A percentile compares a stretch with the other conserved stretches of the same genome.
Evolutionary conservation across 306 rosid species (phyloP).

Genomic region (Rosa chinensis): DNA sequence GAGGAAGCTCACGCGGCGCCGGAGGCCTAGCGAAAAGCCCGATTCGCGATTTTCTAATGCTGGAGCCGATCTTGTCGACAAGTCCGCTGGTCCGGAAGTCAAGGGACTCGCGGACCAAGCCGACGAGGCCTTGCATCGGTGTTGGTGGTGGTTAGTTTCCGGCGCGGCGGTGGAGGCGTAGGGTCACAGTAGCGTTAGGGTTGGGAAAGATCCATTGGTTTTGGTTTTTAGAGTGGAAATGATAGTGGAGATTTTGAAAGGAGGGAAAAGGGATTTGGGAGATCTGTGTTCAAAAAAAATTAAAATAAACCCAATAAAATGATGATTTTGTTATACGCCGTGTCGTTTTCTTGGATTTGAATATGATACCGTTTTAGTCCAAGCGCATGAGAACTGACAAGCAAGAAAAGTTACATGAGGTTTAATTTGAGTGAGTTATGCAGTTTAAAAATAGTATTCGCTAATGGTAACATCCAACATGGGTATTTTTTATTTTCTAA

Average conservation of each 20-base stretch:
- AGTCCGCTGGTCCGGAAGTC: constrained; percentile 60
- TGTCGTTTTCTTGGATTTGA: constrained; percentile 3
- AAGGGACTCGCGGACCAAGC: constrained; percentile 81
- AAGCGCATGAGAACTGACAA: too few relatives aligned
- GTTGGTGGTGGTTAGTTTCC: neutral
- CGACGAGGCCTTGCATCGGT: constrained; percentile 71
- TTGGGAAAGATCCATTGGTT: constrained; percentile 24
- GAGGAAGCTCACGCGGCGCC: constrained; percentile 41
- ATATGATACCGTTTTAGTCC: neutral
- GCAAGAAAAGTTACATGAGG: too few relatives aligned
- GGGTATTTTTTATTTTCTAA: too few relatives aligned
- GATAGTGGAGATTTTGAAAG: constrained; percentile 19
- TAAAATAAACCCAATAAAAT: neutral
- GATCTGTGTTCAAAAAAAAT: constrained; percentile 33
- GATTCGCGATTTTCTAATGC: constrained; percentile 71
- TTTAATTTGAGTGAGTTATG: too few relatives aligned
- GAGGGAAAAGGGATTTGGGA: constrained; percentile 29
- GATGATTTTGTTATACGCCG: neutral
- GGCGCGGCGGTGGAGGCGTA: constrained; percentile 10
- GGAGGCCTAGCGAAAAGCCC: constrained; percentile 55
- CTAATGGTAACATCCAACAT: too few relatives aligned
- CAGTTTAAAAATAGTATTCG: too few relatives aligned
- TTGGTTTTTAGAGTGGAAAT: neutral
- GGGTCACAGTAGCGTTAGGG: constrained; percentile 15
- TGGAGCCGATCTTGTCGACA: constrained; percentile 71